These are phyloP conservation scores for Exophiala sideris DNA, from an alignment of 2,329 filamentous ascomycete species.

Conservation along the genomic window DNA sequence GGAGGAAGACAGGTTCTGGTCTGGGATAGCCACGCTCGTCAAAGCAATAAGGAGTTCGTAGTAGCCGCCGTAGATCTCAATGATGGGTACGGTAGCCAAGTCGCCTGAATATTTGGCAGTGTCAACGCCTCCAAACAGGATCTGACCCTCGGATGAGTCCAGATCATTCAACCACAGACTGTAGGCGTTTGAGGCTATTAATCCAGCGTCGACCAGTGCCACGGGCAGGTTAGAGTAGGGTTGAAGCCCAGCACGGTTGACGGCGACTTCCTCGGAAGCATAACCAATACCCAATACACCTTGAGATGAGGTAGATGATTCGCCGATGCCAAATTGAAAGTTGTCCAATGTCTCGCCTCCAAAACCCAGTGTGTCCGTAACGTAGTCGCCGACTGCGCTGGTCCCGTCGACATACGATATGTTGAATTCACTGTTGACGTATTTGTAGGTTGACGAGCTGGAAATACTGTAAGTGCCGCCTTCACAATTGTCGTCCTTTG, in stretches of 20 bases:
- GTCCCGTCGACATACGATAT: conserved; percentile 85
- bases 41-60: conserved; percentile 68
- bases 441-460: conserved; percentile 71
- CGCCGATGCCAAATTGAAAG: conserved; percentile 61
- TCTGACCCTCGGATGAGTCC: conserved; percentile 60
- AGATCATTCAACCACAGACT: conserved; percentile 75
- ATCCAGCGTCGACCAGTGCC: conserved; percentile 58
- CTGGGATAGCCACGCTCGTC: conserved; percentile 50
- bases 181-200: conserved; percentile 66
- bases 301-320: conserved; percentile 55
- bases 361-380: conserved; percentile 62
- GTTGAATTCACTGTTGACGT: conserved; percentile 73
- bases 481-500: conserved; percentile 51
- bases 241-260: conserved; percentile 46
- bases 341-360: conserved; percentile 48
- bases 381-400: conserved; percentile 74
- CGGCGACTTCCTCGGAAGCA: conserved; percentile 70
- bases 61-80: conserved; percentile 50
- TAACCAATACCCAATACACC: conserved; percentile 88
- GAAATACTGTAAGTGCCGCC: conserved; percentile 67
- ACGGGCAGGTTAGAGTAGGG: conserved; percentile 68
- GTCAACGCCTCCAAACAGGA: conserved; percentile 75
- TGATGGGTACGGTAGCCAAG: conserved; percentile 65
- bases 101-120: conserved; percentile 60
- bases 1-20: conserved; percentile 22